Base-by-base conservation (phyloP, 306 rosid genomes). In the Vigna angularis region DNA sequence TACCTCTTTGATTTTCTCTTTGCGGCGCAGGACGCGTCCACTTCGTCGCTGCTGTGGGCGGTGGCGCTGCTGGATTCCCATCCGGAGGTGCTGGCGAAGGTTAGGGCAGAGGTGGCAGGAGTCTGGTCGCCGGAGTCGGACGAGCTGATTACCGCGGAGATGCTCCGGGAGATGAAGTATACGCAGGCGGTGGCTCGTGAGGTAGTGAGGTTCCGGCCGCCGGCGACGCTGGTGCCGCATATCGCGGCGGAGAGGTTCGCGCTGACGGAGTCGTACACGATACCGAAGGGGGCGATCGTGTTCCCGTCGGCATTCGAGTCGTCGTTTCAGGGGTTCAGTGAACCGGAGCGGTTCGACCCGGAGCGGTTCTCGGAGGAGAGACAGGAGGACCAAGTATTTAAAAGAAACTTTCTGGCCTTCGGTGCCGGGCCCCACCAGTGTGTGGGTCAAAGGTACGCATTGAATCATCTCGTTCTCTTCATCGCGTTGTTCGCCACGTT, bases 391-490 rank as follows among this genome's bases (percentile, higher is more conserved):
- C 91, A 87, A 55, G 36, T 83, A 34, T 89, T 67, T 85, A 89
- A 87, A 40, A 79, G 90, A 66, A 95, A 91, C 53, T 95, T 83
- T 82, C 67, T 95, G 57, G 96, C 96, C 0, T 95, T 95, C 30
- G 98, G 98, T 0, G 98, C 98, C 0, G 98, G 98, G 85, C 76
- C 98, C 81, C 98, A 95, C 88, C 97, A 88, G 75, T 95, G 98
- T 10, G 88, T 92, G 26, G 98, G 98, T 1, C 98, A 92, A 86
- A 85, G 97, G 24, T 95, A 95, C 40, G 98, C 98, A 0, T 34
- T 95, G 66, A 95, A 91, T 74, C 98, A 95, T 9, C 78, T 95
- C 1, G 98, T 92, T 0, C 77, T 95, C 13, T 95, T 95, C 91
- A 89, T 92, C 28, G 98, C 98, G 2, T 74, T 92, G 89, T 91